Percentiles rank a stretch among this genome's conserved stretches.
These are phyloP conservation scores for Annulohypoxylon moriforme DNA, from an alignment of 495 filamentous ascomycete species.

Conservation along the genomic window DNA sequence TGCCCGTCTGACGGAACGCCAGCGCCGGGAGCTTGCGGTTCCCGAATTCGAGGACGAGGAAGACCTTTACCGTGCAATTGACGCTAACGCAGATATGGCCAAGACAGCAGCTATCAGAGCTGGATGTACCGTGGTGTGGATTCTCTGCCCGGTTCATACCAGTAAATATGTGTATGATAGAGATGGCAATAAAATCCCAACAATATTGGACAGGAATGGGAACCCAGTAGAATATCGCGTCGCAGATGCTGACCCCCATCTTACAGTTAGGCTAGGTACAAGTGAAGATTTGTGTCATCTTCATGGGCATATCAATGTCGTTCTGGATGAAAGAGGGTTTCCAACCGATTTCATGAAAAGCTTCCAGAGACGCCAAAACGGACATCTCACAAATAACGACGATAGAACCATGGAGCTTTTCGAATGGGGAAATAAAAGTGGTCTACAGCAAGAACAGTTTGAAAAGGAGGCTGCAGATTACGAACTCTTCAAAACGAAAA, in stretches of 20 bases:
- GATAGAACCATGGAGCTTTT: conserved; percentile 27
- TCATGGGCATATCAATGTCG: conserved; percentile 24
- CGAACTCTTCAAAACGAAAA: conserved; percentile 24
- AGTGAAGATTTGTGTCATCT: conserved; percentile 25
- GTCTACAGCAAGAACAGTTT: not conserved
- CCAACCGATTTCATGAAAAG: conserved; percentile 21
- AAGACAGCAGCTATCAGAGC: conserved; percentile 27
- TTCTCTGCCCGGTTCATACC: conserved; percentile 27
- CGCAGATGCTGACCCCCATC: conserved; percentile 26
- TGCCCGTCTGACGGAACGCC: conserved; percentile 7
- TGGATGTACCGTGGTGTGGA: conserved; percentile 33
- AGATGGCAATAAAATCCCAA: conserved; percentile 11
- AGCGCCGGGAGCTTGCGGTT: conserved; percentile 11
- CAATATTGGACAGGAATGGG: conserved; percentile 6
- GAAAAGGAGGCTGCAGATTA: conserved; percentile 20
- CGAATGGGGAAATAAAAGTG: conserved; percentile 8
- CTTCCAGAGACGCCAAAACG: conserved; percentile 7
- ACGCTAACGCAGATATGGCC: conserved; percentile 33
- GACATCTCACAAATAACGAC: conserved; percentile 20
- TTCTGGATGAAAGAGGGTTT: conserved; percentile 24
- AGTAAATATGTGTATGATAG: conserved; percentile 29
- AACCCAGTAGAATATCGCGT: conserved; percentile 16
- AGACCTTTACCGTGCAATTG: conserved; percentile 29
- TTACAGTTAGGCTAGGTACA: conserved; percentile 26
- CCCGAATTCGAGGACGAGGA: conserved; percentile 27